phyloP scores from a whole-genome alignment of 1,284 basidiomycete species.

The Irpex rosettiformis region DNA sequence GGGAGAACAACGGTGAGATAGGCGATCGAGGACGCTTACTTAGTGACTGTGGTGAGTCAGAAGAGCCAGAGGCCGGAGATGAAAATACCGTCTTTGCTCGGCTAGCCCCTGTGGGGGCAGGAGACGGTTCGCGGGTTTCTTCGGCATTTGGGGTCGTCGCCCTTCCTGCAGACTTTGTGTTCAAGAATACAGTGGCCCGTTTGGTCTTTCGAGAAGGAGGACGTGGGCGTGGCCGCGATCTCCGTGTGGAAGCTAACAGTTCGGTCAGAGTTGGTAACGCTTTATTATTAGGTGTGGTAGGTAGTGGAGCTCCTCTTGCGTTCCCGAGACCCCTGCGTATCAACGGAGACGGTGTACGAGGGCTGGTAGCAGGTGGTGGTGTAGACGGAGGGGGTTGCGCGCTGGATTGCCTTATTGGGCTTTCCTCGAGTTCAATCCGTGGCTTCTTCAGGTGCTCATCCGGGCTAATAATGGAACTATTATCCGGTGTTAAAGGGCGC shows the following conservation, averaged over 20 bases:
- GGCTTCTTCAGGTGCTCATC: slow-evolving; percentile 22
- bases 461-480: slow-evolving; percentile 4
- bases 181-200: slow-evolving; percentile 8
- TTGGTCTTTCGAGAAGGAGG: slow-evolving; percentile 30
- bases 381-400: slow-evolving; percentile 23
- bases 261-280: slow-evolving; percentile 31
- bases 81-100: slow-evolving; percentile 39
- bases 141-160: not conserved
- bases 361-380: slow-evolving; percentile 12
- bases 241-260: slow-evolving; percentile 33
- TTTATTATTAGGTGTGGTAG: slow-evolving; percentile 22
- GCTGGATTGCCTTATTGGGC: slow-evolving; percentile 16
- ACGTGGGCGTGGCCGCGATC: slow-evolving; percentile 30
- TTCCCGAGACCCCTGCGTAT: slow-evolving; percentile 24
- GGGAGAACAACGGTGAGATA: slow-evolving; percentile 36
- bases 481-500: slow-evolving; percentile 15
- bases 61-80: slow-evolving; percentile 37
- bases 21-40: slow-evolving; percentile 29
- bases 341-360: not conserved
- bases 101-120: slow-evolving; percentile 21
- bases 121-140: slow-evolving; percentile 10
- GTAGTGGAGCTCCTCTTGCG: slow-evolving; percentile 23
- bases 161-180: slow-evolving; percentile 2
- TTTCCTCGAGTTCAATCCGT: slow-evolving; percentile 13
- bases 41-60: slow-evolving; percentile 26